These are phyloP conservation scores for Fusarium sp. DNA, from an alignment of 2,329 filamentous ascomycete species.

Conservation along the genomic window DNA sequence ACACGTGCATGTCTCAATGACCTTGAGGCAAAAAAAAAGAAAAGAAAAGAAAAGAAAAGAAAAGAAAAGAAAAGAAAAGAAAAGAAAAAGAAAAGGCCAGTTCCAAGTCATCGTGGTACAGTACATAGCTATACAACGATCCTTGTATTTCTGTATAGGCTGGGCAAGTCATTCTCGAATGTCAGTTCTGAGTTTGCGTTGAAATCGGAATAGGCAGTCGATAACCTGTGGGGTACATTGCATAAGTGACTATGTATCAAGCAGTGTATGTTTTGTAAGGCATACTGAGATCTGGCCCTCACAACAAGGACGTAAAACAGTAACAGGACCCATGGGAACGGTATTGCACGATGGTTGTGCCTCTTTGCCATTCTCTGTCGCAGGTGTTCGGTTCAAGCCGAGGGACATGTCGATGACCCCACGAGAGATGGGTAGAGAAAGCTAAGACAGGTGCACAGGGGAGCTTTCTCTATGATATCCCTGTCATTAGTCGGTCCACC, in stretches of 20 bases:
- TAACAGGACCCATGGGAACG: slow-evolving; percentile 14
- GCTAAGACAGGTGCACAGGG: slow-evolving; percentile 12
- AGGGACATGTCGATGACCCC: slow-evolving; percentile 16
- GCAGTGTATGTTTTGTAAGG: slow-evolving; percentile 6
- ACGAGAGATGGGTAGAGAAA: slow-evolving; percentile 15
- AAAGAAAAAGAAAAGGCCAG: no score
- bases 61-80: background rate
- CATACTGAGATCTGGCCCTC: slow-evolving; percentile 1
- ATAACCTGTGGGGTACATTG: slow-evolving; percentile 2
- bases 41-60: background rate
- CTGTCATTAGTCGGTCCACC: background rate
- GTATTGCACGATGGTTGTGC: slow-evolving; percentile 29
- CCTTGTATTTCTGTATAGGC: background rate
- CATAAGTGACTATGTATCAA: slow-evolving; percentile 9
- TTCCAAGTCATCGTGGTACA: background rate
- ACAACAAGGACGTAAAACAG: background rate
- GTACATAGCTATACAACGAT: background rate
- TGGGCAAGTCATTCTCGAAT: background rate
- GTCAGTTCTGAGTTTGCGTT: background rate
- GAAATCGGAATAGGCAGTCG: slow-evolving; percentile 11
- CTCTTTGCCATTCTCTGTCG: slow-evolving; percentile 21
- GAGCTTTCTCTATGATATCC: slow-evolving; percentile 1
- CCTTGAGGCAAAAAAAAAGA: background rate
- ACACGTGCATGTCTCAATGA: slow-evolving; percentile 36
- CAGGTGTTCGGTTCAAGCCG: slow-evolving; percentile 32